phyloP scores from a whole-genome alignment of 2,329 filamentous ascomycete species.

The Fusarium sp. region DNA sequence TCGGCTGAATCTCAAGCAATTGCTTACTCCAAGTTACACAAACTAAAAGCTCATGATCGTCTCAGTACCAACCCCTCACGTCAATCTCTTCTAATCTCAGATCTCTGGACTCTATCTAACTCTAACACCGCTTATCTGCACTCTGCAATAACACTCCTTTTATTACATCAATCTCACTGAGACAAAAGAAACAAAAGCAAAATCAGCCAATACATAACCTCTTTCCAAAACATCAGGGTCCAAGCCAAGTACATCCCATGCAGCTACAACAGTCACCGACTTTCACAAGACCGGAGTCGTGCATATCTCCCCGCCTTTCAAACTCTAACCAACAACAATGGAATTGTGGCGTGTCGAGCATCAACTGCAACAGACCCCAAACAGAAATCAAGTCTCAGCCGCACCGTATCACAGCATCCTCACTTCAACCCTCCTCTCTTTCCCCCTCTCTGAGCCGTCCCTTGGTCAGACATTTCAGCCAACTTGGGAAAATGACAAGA shows the following conservation, averaged over 20 bases:
- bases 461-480: neutral
- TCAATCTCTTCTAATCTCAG: neutral
- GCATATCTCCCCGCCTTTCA: conserved; percentile 5
- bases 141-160: neutral
- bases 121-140: neutral
- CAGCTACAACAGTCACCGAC: neutral
- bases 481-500: neutral
- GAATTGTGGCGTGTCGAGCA: conserved; percentile 17
- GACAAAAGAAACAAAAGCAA: neutral
- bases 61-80: neutral
- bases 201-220: neutral
- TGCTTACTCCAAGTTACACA: neutral
- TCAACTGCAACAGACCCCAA: conserved; percentile 2
- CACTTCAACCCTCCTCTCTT: neutral
- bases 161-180: neutral
- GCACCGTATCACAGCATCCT: neutral
- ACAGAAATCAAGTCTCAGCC: neutral
- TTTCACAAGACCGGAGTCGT: conserved; percentile 1
- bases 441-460: neutral
- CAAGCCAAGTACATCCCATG: neutral
- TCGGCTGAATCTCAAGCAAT: neutral
- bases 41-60: neutral
- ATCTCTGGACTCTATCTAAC: neutral
- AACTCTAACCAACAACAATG: neutral
- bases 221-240: neutral